Conservation (phyloP, 192 early-diverging fungal species). For the Dissophora ornata region DNA sequence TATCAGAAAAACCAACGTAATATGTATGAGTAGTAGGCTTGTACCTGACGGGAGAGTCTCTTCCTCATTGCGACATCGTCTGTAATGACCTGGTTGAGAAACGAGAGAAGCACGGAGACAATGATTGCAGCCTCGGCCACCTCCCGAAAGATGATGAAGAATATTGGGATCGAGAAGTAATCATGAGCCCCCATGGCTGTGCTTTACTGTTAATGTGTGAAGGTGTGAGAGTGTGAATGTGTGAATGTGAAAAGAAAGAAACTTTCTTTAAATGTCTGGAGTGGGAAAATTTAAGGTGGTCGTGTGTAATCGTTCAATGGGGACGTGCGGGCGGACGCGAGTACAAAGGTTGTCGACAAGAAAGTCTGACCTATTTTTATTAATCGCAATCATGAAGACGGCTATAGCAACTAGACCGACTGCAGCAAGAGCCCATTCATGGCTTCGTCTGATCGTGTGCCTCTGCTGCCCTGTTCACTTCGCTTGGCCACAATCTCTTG, state of each 20-base stretch:
- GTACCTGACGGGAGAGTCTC: constrained; percentile 45
- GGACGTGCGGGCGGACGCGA: too few species aligned
- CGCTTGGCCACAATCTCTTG: constrained; percentile 11
- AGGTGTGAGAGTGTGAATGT: background rate
- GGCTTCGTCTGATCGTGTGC: constrained; percentile 24
- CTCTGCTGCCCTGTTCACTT: constrained; percentile 2
- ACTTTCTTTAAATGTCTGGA: too few species aligned
- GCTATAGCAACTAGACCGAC: constrained; percentile 17
- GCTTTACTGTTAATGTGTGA: too few species aligned
- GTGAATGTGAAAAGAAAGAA: background rate
- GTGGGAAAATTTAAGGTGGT: too few species aligned
- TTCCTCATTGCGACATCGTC: constrained; percentile 30
- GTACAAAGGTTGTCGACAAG: too few species aligned
- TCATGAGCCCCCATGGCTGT: constrained; percentile 9
- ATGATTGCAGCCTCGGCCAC: constrained; percentile 89
- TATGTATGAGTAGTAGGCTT: too few species aligned
- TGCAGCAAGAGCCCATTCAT: constrained; percentile 43
- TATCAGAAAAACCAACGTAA: background rate
- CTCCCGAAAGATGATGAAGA: constrained; percentile 85
- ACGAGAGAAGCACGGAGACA: constrained; percentile 84
- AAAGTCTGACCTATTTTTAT: too few species aligned
- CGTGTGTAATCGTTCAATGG: too few species aligned
- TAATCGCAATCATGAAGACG: too few species aligned
- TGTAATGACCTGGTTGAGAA: constrained; percentile 55
- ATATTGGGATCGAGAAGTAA: constrained; percentile 65